Base-by-base conservation (phyloP, 2,329 filamentous ascomycete genomes). In the Chrysosporium queenslandicum region DNA sequence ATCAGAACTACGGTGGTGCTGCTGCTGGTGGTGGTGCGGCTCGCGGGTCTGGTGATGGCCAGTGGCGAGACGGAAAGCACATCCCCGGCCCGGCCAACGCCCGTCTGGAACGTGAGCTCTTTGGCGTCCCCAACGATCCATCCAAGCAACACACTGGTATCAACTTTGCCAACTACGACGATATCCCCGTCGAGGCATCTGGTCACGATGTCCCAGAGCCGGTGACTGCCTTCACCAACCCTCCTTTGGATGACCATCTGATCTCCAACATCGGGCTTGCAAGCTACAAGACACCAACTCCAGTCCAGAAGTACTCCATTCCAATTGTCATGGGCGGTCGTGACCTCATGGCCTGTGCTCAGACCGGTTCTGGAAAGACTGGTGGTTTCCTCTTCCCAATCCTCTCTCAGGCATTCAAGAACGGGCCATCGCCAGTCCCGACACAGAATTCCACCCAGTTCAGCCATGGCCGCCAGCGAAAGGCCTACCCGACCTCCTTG, bases 81-180 rank as follows among this genome's bases (percentile, higher is more conserved):
- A 77, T 96, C 63, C 80, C 91, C 55, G 92, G 92, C 54, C 88
- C 90, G 58, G 71, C 84, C 62, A 97, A 97, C 76, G 79, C 84
- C 58, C 89, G 91, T 62, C 60, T 94, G 43, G 92, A 98, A 80
- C 90, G 90, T 63, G 92, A 98, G 68, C 85, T 98, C 49, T 98
- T 96, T 69, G 92, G 92, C 65, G 77, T 85, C 47, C 76, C 84
- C 62, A 91, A 97, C 70, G 92, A 97, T 66, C 88, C 91, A 58
- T 82, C 85, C 60, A 97, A 96, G 79, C 87, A 95, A 71, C 87
- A 94, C 66, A 96, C 89, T 30, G 92, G 92, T 73, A 97, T 98
- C 85, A 98, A 98, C 81, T 98, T 98, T 69, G 85, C 95, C 77
- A 98, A 98, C 79, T 98, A 98, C 74, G 92, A 98, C 67, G 92